Conservation (phyloP, 2,329 filamentous ascomycete genomes). For the Fusarium miscanthi region DNA sequence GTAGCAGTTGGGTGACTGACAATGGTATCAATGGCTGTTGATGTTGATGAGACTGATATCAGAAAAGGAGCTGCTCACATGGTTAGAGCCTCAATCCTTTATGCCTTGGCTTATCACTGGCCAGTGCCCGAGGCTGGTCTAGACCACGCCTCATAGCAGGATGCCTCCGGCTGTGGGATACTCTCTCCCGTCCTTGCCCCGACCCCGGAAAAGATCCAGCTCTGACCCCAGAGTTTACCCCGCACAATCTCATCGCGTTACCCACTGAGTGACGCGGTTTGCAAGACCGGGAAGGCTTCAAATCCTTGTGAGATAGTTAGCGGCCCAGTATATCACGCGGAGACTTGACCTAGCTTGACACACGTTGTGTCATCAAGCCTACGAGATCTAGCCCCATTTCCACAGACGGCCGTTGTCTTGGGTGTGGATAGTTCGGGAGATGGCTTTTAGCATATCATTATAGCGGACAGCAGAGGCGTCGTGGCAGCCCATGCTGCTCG, state of each 20-base stretch:
- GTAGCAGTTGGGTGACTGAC: background rate
- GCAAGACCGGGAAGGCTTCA: background rate
- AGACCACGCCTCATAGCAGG: background rate
- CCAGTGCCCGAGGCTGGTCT: background rate
- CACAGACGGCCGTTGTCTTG: background rate
- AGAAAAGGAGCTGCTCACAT: background rate
- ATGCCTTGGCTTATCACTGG: background rate
- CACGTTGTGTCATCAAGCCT: background rate
- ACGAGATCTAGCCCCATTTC: too few relatives aligned
- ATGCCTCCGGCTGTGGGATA: background rate
- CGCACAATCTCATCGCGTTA: background rate
- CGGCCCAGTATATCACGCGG: too few relatives aligned
- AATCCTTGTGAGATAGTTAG: background rate
- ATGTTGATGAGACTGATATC: background rate
- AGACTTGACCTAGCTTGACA: background rate
- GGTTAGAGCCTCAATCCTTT: background rate
- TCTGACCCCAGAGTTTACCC: background rate
- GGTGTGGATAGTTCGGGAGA: background rate
- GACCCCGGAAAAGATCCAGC: background rate
- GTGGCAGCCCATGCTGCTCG: background rate
- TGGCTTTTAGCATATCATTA: fast-evolving
- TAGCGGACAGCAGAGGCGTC: fast-evolving
- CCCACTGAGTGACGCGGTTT: background rate
- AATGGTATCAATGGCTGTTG: background rate
- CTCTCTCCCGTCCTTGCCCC: background rate